These are phyloP conservation scores for Zymoseptoria passerinii DNA, from an alignment of 2,329 filamentous ascomycete species.

Conservation along the genomic window DNA sequence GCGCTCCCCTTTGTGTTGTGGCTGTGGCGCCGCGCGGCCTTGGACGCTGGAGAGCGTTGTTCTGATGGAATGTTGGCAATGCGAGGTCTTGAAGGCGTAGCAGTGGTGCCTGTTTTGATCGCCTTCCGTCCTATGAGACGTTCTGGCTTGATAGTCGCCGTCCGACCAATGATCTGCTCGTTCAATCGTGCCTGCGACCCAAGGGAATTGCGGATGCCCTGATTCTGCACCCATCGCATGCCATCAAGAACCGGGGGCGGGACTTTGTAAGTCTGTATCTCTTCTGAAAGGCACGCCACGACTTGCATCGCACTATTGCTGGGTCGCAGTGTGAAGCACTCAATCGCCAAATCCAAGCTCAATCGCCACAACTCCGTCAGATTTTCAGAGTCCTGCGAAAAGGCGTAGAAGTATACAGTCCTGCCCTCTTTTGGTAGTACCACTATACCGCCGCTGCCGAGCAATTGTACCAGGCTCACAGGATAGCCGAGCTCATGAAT, in stretches of 20 bases:
- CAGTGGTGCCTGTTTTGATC: neutral
- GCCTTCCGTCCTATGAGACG: neutral
- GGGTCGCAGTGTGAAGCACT: constrained; percentile 13
- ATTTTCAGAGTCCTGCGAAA: constrained; percentile 9
- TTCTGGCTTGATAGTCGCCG: neutral
- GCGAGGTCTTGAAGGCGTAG: neutral
- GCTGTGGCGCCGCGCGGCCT: neutral
- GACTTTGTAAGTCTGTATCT: constrained; percentile 12
- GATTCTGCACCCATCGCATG: constrained; percentile 13
- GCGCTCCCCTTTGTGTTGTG: constrained; percentile 3
- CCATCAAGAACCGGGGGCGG: constrained; percentile 13
- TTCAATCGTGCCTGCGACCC: neutral
- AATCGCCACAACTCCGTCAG: constrained; percentile 17
- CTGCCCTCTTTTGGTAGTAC: constrained; percentile 14
- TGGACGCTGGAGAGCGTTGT: neutral
- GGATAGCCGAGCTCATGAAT: constrained; percentile 5
- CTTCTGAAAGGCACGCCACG: constrained; percentile 7
- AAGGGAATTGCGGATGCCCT: neutral
- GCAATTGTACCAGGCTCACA: constrained; percentile 9
- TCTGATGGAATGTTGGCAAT: neutral
- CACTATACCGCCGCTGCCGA: constrained; percentile 21
- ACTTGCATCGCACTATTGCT: constrained; percentile 5
- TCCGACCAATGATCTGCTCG: neutral
- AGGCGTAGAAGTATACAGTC: constrained; percentile 17
- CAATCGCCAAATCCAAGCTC: constrained; percentile 10